Conservation (phyloP, 805 yeast species). For the Starmerella sirachaensis region DNA sequence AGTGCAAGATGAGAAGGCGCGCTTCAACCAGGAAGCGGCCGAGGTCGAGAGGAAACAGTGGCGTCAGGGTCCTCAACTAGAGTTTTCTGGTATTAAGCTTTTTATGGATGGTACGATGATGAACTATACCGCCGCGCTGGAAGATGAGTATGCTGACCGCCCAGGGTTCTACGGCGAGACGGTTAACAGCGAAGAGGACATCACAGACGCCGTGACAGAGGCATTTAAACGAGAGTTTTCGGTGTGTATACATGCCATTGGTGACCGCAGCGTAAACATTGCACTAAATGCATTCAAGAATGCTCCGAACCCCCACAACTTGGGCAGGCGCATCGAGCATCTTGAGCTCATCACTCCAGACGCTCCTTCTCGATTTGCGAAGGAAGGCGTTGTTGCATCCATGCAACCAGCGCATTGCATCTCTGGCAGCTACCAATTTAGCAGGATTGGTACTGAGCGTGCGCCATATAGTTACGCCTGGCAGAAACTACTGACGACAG, state of each 20-base stretch:
- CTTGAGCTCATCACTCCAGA: neutral
- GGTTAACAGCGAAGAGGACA: too few species aligned
- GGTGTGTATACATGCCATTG: constrained; percentile 4
- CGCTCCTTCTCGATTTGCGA: neutral
- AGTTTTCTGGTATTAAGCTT: constrained; percentile 1
- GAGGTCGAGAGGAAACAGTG: too few species aligned
- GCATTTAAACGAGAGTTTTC: too few species aligned
- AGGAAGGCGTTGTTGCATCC: constrained; percentile 1
- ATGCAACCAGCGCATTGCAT: constrained; percentile 4
- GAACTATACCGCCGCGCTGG: constrained; percentile 1
- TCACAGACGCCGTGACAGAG: too few species aligned
- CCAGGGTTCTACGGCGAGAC: too few species aligned
- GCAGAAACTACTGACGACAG: neutral
- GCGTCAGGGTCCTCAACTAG: too few species aligned
- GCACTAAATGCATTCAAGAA: constrained; percentile 1
- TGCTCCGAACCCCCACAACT: neutral
- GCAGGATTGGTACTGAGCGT: constrained; percentile 3
- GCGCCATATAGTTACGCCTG: neutral
- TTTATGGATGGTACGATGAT: constrained; percentile 2
- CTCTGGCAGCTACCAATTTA: neutral
- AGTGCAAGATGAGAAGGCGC: too few species aligned
- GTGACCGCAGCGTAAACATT: neutral
- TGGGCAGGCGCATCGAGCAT: constrained; percentile 5
- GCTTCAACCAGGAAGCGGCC: too few species aligned
- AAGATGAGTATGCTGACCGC: constrained; percentile 1